Evolutionary conservation across 257 asterid species (phyloP).

Genomic region (Knoxia roxburghii): DNA sequence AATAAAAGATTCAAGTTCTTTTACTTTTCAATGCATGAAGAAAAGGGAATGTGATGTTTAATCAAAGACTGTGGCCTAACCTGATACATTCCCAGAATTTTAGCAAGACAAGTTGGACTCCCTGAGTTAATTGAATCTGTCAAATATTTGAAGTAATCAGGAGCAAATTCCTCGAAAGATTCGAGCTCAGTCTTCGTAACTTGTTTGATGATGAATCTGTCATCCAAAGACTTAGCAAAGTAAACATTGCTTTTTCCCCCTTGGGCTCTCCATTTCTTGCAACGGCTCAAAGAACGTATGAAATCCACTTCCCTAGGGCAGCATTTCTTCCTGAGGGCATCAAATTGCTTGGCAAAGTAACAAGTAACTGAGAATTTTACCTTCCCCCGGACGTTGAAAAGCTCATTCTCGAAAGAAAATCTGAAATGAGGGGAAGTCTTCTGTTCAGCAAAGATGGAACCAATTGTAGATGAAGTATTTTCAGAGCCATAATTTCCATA

Average conservation of each 20-base stretch:
- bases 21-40: neutral
- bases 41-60: neutral
- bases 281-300: conserved; percentile 73
- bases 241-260: conserved; percentile 97
- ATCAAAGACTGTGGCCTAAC: conserved; percentile 28
- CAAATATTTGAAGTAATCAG: conserved; percentile 66
- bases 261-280: conserved; percentile 87
- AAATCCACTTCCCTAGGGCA: conserved; percentile 72
- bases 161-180: conserved; percentile 76
- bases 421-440: conserved; percentile 68
- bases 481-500: conserved; percentile 50
- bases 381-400: conserved; percentile 41
- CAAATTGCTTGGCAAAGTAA: conserved; percentile 77
- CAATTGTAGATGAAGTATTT: conserved; percentile 37
- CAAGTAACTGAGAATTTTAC: conserved; percentile 76
- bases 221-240: conserved; percentile 85
- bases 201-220: conserved; percentile 80
- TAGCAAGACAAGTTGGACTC: conserved; percentile 95
- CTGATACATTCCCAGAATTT: conserved; percentile 91
- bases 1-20: neutral
- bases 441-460: conserved; percentile 39
- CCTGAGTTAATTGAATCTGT: conserved; percentile 56
- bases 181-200: conserved; percentile 92
- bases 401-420: conserved; percentile 64
- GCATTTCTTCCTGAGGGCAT: conserved; percentile 68